These are phyloP conservation scores for Verticillium zaregamsianum DNA, from an alignment of 2,329 filamentous ascomycete genomes.

Conservation along the genomic window DNA sequence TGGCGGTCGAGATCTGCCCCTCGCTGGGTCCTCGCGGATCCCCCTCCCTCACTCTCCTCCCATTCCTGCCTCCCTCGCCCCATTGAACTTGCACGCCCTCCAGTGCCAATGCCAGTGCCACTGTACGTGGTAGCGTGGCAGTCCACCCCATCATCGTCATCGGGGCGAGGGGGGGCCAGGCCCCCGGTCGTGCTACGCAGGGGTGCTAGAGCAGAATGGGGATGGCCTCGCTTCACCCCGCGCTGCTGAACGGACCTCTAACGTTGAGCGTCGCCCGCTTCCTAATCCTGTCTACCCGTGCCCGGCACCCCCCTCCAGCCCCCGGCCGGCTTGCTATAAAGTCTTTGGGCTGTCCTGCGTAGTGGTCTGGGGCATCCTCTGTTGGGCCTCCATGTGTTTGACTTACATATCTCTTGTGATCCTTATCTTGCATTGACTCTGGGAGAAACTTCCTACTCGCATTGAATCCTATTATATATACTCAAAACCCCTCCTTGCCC, in stretches of 20 bases:
- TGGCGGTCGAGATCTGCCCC: neutral
- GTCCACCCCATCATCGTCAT: neutral
- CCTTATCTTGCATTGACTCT: neutral
- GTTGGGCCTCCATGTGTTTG: neutral
- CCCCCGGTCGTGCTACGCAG: neutral
- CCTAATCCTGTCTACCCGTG: neutral
- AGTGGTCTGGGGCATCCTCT: neutral
- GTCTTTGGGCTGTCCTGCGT: neutral
- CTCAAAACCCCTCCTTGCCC: neutral
- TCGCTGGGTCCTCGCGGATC: neutral
- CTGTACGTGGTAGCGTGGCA: neutral
- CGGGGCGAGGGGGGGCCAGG: neutral
- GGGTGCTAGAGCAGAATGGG: neutral
- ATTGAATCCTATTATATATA: neutral
- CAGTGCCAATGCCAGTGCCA: neutral
- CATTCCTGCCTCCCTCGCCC: neutral
- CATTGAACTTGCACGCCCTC: neutral
- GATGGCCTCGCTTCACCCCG: neutral
- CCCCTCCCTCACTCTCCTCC: neutral
- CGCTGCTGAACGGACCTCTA: neutral
- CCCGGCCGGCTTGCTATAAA: neutral
- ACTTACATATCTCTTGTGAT: neutral
- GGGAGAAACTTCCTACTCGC: neutral
- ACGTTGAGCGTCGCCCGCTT: neutral
- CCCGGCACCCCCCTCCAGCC: neutral